phyloP scores from a whole-genome alignment of 108 stramenopile species.

The Skeletonema costatum region DNA sequence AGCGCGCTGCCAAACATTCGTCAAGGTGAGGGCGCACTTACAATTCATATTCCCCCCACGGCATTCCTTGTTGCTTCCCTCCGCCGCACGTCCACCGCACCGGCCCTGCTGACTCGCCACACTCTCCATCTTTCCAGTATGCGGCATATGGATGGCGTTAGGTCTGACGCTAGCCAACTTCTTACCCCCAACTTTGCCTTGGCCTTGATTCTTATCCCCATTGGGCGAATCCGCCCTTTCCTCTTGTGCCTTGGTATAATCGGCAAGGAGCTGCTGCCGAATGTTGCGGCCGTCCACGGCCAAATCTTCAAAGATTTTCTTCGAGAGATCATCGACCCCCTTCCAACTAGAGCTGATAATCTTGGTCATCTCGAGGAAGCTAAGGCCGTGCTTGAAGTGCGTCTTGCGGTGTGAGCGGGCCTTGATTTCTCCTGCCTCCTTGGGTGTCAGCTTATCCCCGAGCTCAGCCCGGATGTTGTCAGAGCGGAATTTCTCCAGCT shows the following conservation, averaged over 20 bases:
- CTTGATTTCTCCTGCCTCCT: background rate
- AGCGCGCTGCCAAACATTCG: too few relatives aligned
- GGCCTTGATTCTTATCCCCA: background rate
- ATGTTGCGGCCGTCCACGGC: background rate
- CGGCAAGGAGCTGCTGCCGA: background rate
- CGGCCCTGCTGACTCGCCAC: background rate
- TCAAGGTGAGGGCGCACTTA: background rate
- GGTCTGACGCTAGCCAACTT: background rate
- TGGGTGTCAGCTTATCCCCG: conserved; percentile 1
- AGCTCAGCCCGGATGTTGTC: background rate
- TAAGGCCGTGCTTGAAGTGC: background rate
- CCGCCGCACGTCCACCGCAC: background rate
- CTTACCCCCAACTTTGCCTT: background rate
- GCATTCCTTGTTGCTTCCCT: background rate
- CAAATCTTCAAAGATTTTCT: conserved; percentile 1
- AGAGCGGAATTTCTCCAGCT: background rate
- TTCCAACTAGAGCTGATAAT: conserved; percentile 2
- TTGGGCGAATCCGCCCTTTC: background rate
- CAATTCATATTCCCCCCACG: background rate
- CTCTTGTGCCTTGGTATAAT: background rate
- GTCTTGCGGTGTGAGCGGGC: conserved; percentile 2
- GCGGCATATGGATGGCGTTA: background rate
- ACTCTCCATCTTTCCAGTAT: background rate
- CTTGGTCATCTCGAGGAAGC: conserved; percentile 6
- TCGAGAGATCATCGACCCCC: background rate